Evolutionary conservation across 2,329 filamentous ascomycete species (phyloP).

Genomic region (Gremmenia infestans): DNA sequence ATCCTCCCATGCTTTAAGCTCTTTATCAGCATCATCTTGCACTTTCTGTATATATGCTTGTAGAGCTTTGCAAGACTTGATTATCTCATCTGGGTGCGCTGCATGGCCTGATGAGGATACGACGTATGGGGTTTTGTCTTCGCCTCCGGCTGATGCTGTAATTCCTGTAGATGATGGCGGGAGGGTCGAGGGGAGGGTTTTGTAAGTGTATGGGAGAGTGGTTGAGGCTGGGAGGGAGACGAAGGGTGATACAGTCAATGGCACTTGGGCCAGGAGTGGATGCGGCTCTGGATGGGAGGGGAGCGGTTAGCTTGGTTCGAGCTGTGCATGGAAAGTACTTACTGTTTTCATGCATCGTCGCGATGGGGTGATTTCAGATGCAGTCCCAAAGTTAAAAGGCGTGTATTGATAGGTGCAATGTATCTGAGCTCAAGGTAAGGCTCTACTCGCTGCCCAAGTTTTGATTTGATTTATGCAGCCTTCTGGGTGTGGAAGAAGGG

Average conservation of each 20-base stretch:
- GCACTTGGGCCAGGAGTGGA: conserved; percentile 84
- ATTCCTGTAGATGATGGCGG: conserved; percentile 64
- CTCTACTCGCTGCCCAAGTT: no score
- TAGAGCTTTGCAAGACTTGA: conserved; percentile 73
- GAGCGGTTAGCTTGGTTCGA: neutral
- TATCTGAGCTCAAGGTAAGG: no score
- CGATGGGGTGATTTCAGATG: neutral
- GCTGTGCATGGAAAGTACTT: neutral
- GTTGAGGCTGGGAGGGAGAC: conserved; percentile 83
- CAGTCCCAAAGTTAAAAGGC: no score
- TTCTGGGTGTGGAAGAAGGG: no score
- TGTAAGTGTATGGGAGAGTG: conserved; percentile 94
- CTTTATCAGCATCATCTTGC: conserved; percentile 60
- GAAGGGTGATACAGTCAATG: conserved; percentile 90
- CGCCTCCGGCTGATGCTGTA: conserved; percentile 32
- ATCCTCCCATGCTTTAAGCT: conserved; percentile 67
- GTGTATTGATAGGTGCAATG: neutral
- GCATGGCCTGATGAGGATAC: conserved; percentile 73
- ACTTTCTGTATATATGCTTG: conserved; percentile 69
- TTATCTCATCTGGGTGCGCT: conserved; percentile 82
- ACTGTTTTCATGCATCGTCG: conserved; percentile 30
- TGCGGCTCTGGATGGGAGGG: conserved; percentile 57
- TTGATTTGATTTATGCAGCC: no score
- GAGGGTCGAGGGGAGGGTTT: conserved; percentile 78
- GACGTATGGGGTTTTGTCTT: conserved; percentile 66